phyloP scores from a whole-genome alignment of 2,329 filamentous ascomycete genomes.

The Xylariomycetidae sp. region DNA sequence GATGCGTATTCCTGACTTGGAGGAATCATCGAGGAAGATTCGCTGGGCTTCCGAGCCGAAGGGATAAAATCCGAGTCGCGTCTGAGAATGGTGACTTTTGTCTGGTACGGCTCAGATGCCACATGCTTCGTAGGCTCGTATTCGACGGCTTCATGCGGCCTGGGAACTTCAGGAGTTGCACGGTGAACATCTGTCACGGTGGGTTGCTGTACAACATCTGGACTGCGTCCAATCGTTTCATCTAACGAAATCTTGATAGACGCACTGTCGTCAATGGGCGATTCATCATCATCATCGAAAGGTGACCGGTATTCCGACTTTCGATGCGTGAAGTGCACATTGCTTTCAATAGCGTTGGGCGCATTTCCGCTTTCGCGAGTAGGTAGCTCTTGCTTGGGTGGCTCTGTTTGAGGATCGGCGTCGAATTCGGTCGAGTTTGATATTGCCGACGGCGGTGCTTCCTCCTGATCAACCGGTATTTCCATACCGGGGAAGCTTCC shows the following conservation, averaged over 20 bases:
- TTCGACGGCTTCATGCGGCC: constrained; percentile 27
- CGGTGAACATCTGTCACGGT: no score
- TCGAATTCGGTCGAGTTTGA: constrained; percentile 67
- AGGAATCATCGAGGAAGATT: no score
- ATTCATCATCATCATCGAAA: constrained; percentile 45
- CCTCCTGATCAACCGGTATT: constrained; percentile 34
- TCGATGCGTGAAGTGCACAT: constrained; percentile 18
- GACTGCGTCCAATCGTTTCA: no score
- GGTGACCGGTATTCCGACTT: constrained; percentile 44
- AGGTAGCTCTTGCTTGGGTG: constrained; percentile 32
- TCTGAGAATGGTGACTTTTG: constrained; percentile 44
- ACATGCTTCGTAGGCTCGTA: constrained; percentile 38
- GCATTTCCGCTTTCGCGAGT: constrained; percentile 13
- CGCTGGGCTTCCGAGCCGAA: constrained; percentile 6
- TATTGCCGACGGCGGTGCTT: constrained; percentile 50
- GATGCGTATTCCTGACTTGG: no score
- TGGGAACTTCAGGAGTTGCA: no score
- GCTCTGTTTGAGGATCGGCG: constrained; percentile 60
- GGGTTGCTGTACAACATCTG: no score
- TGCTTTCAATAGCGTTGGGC: constrained; percentile 17
- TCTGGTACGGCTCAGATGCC: constrained; percentile 33
- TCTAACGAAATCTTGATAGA: constrained; percentile 37
- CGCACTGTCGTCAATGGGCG: constrained; percentile 28
- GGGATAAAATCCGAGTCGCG: constrained; percentile 34
- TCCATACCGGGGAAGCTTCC: constrained; percentile 49